Conservation (phyloP, 306 rosid genomes). For the Corylus heterophylla region DNA sequence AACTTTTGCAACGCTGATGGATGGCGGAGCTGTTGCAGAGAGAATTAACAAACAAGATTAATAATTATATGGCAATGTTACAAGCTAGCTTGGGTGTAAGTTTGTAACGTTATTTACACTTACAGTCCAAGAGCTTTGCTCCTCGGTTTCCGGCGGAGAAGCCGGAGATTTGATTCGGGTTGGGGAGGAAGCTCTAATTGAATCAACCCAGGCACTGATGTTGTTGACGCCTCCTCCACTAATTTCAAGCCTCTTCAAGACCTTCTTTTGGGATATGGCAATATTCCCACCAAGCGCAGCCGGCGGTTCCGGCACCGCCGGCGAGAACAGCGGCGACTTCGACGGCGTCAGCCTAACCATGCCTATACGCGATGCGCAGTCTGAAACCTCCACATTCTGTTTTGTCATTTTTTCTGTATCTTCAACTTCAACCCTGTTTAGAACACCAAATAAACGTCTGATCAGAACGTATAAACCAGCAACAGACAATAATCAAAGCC, state of each 20-base stretch:
- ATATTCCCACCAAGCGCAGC: constrained; percentile 41
- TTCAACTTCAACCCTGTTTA: constrained; percentile 9
- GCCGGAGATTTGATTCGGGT: constrained; percentile 42
- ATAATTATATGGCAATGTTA: background rate
- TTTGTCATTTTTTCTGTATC: constrained; percentile 54
- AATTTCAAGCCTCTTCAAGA: constrained; percentile 48
- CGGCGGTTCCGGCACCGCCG: constrained; percentile 35
- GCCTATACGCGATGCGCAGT: constrained; percentile 42
- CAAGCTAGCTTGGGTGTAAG: no score
- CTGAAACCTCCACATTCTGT: constrained; percentile 57
- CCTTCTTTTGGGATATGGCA: constrained; percentile 42
- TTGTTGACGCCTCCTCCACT: constrained; percentile 43
- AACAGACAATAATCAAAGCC: background rate
- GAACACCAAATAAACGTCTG: constrained; percentile 7
- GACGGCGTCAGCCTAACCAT: constrained; percentile 42
- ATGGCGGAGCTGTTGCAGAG: constrained; percentile 46
- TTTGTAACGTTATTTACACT: constrained; percentile 13
- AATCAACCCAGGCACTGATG: constrained; percentile 70
- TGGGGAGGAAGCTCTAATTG: constrained; percentile 92
- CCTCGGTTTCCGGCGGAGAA: constrained; percentile 38
- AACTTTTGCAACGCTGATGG: constrained; percentile 79
- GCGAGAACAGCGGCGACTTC: constrained; percentile 32
- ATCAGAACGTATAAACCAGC: background rate
- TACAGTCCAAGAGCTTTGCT: constrained; percentile 60
- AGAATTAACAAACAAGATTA: background rate